These are phyloP conservation scores for Plasmodium yoelii DNA, from an alignment of 169 alveolate genomes.

Conservation along the genomic window DNA sequence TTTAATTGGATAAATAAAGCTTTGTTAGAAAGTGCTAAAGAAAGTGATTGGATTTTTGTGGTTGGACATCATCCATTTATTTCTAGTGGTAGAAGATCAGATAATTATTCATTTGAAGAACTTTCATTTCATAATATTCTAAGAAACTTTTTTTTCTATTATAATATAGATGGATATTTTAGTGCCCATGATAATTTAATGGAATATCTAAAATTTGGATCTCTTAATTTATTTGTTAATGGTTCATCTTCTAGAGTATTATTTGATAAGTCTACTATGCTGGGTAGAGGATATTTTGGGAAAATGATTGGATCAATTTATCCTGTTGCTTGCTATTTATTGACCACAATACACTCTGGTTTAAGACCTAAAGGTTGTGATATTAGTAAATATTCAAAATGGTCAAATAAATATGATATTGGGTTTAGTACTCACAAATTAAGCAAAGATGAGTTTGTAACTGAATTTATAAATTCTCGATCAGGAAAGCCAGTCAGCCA, in stretches of 20 bases:
- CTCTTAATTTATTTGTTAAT: conserved; percentile 47
- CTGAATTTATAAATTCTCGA: conserved; percentile 67
- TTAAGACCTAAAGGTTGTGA: conserved; percentile 61
- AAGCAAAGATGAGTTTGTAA: conserved; percentile 51
- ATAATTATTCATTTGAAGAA: conserved; percentile 65
- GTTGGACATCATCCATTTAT: conserved; percentile 74
- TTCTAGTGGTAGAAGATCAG: conserved; percentile 75
- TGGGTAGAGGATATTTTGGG: conserved; percentile 69
- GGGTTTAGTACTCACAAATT: conserved; percentile 63
- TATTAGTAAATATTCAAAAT: conserved; percentile 53
- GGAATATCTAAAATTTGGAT: conserved; percentile 63
- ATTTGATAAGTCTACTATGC: conserved; percentile 62
- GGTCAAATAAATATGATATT: conserved; percentile 57
- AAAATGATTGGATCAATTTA: conserved; percentile 37
- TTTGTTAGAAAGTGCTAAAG: conserved; percentile 66
- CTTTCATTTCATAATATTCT: conserved; percentile 63
- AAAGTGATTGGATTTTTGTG: conserved; percentile 76
- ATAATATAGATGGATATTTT: conserved; percentile 71
- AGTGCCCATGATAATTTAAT: conserved; percentile 76
- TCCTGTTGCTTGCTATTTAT: conserved; percentile 57
- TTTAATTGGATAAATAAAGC: conserved; percentile 71
- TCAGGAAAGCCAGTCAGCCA: conserved; percentile 70
- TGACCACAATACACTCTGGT: conserved; percentile 45
- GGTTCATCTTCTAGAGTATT: conserved; percentile 73
- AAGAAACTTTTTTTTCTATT: conserved; percentile 50